Evolutionary conservation across 2,329 filamentous ascomycete species (phyloP).

Genomic region (Penicillium hordei): DNA sequence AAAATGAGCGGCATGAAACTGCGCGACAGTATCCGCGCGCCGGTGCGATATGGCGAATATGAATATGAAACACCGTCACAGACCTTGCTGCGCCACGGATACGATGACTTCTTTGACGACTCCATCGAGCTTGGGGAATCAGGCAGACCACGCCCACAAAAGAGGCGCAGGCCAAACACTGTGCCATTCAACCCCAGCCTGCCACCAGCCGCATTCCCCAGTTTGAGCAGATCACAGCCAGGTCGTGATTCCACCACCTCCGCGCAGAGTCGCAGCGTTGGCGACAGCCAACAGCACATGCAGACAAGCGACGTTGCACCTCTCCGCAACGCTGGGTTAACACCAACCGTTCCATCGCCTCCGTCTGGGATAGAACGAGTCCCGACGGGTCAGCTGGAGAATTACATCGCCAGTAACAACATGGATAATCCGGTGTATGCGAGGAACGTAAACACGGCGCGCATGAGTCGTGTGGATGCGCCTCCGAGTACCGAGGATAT

Average conservation of each 20-base stretch:
- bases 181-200: constrained; percentile 39
- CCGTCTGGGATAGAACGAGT: background rate
- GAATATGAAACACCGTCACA: constrained; percentile 16
- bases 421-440: constrained; percentile 28
- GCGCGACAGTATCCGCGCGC: constrained; percentile 32
- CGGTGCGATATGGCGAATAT: constrained; percentile 31
- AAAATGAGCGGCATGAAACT: constrained; percentile 33
- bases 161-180: background rate
- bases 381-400: constrained; percentile 15
- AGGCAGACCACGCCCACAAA: background rate
- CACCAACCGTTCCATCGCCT: background rate
- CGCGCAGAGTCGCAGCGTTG: background rate
- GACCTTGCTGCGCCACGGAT: background rate
- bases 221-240: constrained; percentile 27
- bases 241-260: background rate
- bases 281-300: background rate
- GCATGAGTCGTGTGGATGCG: background rate
- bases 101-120: background rate
- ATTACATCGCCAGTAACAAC: constrained; percentile 31
- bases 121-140: background rate
- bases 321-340: background rate
- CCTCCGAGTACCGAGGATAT: background rate
- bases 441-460: constrained; percentile 31
- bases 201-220: constrained; percentile 46
- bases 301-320: background rate